Evolutionary conservation across 2,329 filamentous ascomycete genomes (phyloP).

Genomic region (Diplodia seriata): DNA sequence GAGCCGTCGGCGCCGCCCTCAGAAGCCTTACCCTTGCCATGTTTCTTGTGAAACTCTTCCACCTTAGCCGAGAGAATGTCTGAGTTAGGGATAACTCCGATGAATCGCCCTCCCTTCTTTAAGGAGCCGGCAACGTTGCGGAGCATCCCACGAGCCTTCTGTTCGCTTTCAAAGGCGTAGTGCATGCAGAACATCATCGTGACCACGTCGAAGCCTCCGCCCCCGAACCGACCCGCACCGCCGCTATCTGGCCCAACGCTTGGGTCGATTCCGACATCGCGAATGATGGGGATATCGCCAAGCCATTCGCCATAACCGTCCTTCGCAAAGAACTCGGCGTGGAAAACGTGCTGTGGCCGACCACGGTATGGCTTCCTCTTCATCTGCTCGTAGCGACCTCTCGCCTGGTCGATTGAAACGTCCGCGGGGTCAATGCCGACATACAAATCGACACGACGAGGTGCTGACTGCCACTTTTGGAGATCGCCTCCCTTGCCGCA

Average conservation of each 20-base stretch:
- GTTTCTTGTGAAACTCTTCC: conserved; percentile 72
- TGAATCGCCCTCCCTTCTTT: conserved; percentile 92
- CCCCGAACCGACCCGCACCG: conserved; percentile 69
- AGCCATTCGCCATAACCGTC: conserved; percentile 91
- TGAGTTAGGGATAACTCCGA: conserved; percentile 96
- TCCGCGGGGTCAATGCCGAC: conserved; percentile 94
- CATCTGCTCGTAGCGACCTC: conserved; percentile 82
- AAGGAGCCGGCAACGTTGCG: conserved; percentile 87
- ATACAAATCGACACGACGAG: conserved; percentile 89
- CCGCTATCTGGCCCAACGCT: conserved; percentile 65
- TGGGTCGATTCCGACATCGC: conserved; percentile 84
- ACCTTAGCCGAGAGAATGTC: conserved; percentile 84
- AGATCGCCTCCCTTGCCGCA: conserved; percentile 97
- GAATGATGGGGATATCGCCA: conserved; percentile 79
- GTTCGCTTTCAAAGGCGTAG: conserved; percentile 94
- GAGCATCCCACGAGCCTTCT: conserved; percentile 89
- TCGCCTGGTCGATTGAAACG: conserved; percentile 87
- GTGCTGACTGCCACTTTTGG: conserved; percentile 93
- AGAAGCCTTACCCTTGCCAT: conserved; percentile 45
- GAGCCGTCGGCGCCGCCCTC: conserved; percentile 43
- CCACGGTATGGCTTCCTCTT: conserved; percentile 60
- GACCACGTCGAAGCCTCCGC: conserved; percentile 89
- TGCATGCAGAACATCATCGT: conserved; percentile 99
- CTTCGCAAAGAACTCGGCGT: conserved; percentile 86
- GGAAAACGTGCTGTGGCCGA: conserved; percentile 68